Base-by-base conservation (phyloP, 2,329 filamentous ascomycete species). In the Coleophoma cylindrospora region DNA sequence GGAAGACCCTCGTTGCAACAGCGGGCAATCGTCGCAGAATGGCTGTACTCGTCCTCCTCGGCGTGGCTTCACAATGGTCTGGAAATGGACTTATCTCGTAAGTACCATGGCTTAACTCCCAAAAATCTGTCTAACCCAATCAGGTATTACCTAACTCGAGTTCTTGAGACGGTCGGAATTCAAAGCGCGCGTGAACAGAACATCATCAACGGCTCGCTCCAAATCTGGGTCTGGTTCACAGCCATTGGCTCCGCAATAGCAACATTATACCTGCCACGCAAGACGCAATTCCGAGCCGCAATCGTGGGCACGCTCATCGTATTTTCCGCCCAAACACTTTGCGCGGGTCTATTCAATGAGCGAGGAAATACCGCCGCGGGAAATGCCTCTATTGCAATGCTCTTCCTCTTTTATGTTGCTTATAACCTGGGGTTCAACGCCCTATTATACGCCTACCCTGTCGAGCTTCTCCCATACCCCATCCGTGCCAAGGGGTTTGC, bases 231-330 rank as follows among this genome's bases (percentile, higher is more conserved):
- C 34, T 47, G 50, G 2, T 43, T 45, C n/a, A 40, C 37, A 15
- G n/a, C n/a, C 3, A 15, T 40, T 10, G 33, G 32, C 36, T 19
- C 34, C 9, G 27, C 40, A 6, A 27, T 22, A 33, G 37, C 36
- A 10, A 45, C 49, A 13, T n/a, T n/a, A 9, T 40, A 19, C n/a
- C n/a, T 47, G 41, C n/a, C 22, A 47, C 27, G 40, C 43, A 19
- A 40, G 45, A 19, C 45, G 33, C 33, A 34, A 48, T 32, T 37
- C 43, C 63, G 51, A 27, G 53, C 33, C 38, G 61, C 59, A 1
- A 59, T 68, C 62, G 50, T 70, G 3, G 32, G 56, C 1, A 60
- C 66, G 3, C 70, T 70, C 34, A 63, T 64, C 10, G 58, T 57
- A 10, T 40, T 40, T 19, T 3, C 10, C 8, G 2, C 11, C 2